A percentile compares a stretch with the other conserved stretches of the same genome.
Evolutionary conservation across 108 stramenopile species (phyloP).

Genomic region (Nannochloropsis gaditana): DNA sequence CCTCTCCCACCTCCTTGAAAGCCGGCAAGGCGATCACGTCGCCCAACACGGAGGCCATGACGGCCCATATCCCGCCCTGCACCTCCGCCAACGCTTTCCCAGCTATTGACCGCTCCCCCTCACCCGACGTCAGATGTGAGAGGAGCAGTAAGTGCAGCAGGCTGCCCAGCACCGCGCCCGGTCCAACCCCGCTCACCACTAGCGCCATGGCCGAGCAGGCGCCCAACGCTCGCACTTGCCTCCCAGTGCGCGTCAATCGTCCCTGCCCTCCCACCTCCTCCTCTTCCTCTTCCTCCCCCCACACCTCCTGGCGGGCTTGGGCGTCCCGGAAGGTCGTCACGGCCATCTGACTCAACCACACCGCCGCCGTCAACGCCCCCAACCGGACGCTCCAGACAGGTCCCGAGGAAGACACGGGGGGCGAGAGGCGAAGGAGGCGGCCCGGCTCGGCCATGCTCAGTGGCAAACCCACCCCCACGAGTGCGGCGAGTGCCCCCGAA

Average conservation of each 20-base stretch:
- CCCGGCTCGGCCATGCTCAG: not conserved
- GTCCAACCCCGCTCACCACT: not conserved
- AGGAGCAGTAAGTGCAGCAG: not conserved
- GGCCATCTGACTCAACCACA: not conserved
- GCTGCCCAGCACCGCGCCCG: not conserved
- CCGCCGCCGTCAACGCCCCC: not conserved
- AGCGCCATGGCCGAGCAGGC: not conserved
- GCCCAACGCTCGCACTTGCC: not conserved
- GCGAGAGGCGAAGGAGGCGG: not conserved
- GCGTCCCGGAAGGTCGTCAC: not conserved
- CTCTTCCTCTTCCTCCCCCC: not conserved
- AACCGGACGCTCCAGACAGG: not conserved
- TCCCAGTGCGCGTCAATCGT: not conserved
- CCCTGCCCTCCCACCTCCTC: not conserved
- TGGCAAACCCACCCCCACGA: not conserved
- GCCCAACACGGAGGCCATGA: not conserved
- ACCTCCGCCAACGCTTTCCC: not conserved
- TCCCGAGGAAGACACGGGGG: not conserved
- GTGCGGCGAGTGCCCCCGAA: not conserved
- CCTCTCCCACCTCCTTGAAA: not conserved
- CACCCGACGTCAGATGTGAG: not conserved
- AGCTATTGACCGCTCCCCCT: not conserved
- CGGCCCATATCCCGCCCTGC: not conserved
- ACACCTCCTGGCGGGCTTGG: not conserved
- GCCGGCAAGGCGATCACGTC: slow-evolving; percentile 3